These are phyloP conservation scores for Poa pratensis DNA, from an alignment of 176 grass and related monocot species.

Conservation along the genomic window DNA sequence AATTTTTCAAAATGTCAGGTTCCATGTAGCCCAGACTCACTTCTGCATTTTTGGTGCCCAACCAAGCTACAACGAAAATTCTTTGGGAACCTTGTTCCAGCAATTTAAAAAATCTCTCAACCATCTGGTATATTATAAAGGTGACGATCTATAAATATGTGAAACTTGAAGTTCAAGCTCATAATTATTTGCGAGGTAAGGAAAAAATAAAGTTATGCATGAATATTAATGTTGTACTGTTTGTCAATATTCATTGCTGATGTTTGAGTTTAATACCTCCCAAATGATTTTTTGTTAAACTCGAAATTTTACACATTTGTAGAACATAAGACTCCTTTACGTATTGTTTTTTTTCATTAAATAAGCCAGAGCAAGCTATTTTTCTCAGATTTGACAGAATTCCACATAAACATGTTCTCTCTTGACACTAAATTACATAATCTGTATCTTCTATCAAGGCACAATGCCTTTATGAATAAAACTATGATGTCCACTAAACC, in stretches of 20 bases:
- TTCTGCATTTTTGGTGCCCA: neutral
- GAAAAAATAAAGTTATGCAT: neutral
- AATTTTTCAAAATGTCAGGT: no score
- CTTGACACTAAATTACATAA: neutral
- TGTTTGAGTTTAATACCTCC: neutral
- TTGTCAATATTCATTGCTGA: neutral
- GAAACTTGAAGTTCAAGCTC: no score
- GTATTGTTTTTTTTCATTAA: neutral
- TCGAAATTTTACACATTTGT: neutral
- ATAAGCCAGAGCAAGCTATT: neutral
- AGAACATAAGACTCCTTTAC: neutral
- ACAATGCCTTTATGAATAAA: neutral
- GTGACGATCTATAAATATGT: no score
- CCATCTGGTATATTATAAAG: no score
- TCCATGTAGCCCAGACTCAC: neutral
- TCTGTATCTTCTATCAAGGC: neutral
- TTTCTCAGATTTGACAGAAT: neutral
- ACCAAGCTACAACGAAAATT: no score
- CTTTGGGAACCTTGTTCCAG: neutral
- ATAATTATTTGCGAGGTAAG: neutral
- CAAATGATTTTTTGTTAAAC: neutral
- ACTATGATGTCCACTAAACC: neutral
- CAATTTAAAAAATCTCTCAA: no score
- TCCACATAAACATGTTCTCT: neutral
- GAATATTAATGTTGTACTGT: neutral